Evolutionary conservation across 1,284 basidiomycete genomes (phyloP), one percentile per base, ranked within the genome.

Genomic region (Melampsora larici-populina): DNA sequence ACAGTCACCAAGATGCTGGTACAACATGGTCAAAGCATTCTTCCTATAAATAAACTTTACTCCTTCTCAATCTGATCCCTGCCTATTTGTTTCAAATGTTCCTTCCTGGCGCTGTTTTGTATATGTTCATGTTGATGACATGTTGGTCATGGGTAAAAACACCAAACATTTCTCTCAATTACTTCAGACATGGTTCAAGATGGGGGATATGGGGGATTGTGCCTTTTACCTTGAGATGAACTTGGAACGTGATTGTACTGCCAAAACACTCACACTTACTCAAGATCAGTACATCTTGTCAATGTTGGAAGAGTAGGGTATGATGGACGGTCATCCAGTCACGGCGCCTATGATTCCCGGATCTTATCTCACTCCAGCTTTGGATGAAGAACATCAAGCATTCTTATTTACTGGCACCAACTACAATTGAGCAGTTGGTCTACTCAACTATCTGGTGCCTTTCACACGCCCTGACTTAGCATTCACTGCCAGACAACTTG

Each of bases 381-480:
- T 11, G 11, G 21, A 49, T 11, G 48, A 49, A 21, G 11, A 11
- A 11, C 11, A 21, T 21, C 11, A 11, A 21, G 48, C 48, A 49
- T 49, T 49, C 48, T 11, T 11, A 49, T 11, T 11, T 11, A 49
- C 58, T 21, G 49, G 46, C 29, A 11, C 31, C 1, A 26, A 33
- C 1, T 72, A 70, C 49, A 21, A 31, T 31, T 21, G 18, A 31
- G 69, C 69, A 26, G 51, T 70, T 9, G 51, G 69, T 7, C 26
- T 33, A 4, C 69, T 70, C 21, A 70, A 70, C 33, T 70, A 70
- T 31, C 46, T 70, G 5, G 46, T 70, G 18, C 49, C 17, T 55
- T 70, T 17, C 31, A 70, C 69, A 13, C 15, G 31, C 9, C 69
- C 69, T 6, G 49, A 70, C 69, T 21, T 70, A 26, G 46, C 46